Evolutionary conservation across 148 eudicot genomes (phyloP).

Genomic region (Camellia sinensis): DNA sequence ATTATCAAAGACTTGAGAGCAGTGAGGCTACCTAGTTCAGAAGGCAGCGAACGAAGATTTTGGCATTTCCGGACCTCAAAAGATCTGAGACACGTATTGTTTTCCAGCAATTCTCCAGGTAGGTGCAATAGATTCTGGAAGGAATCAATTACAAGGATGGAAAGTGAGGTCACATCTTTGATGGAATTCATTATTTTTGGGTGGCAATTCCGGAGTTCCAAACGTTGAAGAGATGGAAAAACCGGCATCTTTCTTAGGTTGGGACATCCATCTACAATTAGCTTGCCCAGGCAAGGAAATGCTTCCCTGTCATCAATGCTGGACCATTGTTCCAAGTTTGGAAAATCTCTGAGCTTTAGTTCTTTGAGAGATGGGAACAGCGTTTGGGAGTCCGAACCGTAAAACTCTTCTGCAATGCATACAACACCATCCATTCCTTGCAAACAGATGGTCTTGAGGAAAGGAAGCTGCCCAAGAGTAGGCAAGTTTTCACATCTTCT

Average conservation of each 20-base stretch:
- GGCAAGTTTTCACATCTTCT: slow-evolving; percentile 12
- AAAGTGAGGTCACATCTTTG: slow-evolving; percentile 9
- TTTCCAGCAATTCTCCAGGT: slow-evolving; percentile 11
- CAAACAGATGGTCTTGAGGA: slow-evolving; percentile 15
- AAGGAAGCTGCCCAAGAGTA: slow-evolving; percentile 19
- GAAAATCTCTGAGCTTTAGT: slow-evolving; percentile 12
- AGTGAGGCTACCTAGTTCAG: not conserved
- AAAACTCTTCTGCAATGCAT: slow-evolving; percentile 15
- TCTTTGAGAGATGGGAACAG: slow-evolving; percentile 22
- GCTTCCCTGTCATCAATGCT: not conserved
- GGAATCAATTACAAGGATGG: slow-evolving; percentile 12
- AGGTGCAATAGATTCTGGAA: slow-evolving; percentile 2
- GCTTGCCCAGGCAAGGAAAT: slow-evolving; percentile 13
- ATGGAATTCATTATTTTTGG: slow-evolving; percentile 10
- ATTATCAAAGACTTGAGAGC: not conserved
- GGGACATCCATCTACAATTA: slow-evolving; percentile 9
- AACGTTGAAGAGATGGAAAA: slow-evolving; percentile 13
- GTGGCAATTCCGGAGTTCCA: slow-evolving; percentile 1
- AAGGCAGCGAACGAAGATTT: not conserved
- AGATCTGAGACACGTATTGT: not conserved
- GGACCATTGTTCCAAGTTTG: slow-evolving; percentile 12
- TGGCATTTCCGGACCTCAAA: slow-evolving; percentile 7
- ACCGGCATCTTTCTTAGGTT: slow-evolving; percentile 9
- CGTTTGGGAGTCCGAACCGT: not conserved
- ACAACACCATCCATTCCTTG: slow-evolving; percentile 8